Base-by-base conservation (phyloP, 352 stramenopile genomes). In the Aphanomyces astaci region DNA sequence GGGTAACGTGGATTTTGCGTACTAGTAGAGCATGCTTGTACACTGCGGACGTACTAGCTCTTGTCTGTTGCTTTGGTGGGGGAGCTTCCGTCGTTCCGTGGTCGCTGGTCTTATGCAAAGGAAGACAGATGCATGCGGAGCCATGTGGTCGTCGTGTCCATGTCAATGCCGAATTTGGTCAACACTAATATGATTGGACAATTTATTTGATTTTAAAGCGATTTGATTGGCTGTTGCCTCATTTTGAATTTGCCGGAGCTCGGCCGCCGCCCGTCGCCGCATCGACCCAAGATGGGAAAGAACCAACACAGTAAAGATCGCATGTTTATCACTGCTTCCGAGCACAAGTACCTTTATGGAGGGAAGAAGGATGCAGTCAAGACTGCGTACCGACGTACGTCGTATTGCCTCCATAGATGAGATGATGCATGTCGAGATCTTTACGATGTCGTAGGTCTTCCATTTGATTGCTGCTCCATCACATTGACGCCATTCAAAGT, bases 381-480 rank as follows among this genome's bases (percentile, higher is more conserved):
- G 36, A 82, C 80, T 48, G 84, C 83, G 25, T 94, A 94, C 66
- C 82, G 83, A 49, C 81, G 86, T 92, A 73, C 62, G 76, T 75
- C 24, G 3, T 4, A 9, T 52, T 13, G n/a, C 30, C 33, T 7
- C 22, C 30, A 11, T 3, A 31, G 27, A 24, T 55, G 3, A 2
- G 27, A 13, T 60, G 33, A 13, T n/a, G n/a, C n/a, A 3, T 22
- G 22, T 22, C 9, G 19, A n/a, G 13, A 3, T n/a, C 15, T 39
- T n/a, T n/a, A n/a, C 43, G 10, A 63, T 48, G 25, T 13, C 19
- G 0, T 63, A 89, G 88, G 88, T 13, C 78, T 99, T 30, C 95
- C 96, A 36, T 99, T 99, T 78, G 93, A 99, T 72, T 99, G 96
- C 81, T 99, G 97, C 74, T 94, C 97, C 25, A 92, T 99, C 71